These are phyloP conservation scores for Nannochloris sp. DNA, from an alignment of 139 green algal species.

Conservation along the genomic window DNA sequence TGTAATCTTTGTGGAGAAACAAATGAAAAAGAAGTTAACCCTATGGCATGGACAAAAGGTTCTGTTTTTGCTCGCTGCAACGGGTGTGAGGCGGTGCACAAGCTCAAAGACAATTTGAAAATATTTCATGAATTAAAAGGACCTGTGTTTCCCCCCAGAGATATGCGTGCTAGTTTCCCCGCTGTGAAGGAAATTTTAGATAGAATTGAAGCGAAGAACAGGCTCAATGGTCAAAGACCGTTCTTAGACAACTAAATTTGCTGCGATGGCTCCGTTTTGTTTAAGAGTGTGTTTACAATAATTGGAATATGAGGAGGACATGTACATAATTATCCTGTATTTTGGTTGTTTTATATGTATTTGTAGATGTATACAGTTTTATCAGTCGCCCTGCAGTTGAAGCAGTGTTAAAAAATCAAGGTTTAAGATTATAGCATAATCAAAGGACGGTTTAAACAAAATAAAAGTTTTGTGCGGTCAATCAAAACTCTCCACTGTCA, in stretches of 20 bases:
- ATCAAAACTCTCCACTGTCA: slow-evolving; percentile 33
- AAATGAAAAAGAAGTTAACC: slow-evolving; percentile 45
- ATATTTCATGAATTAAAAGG: slow-evolving; percentile 32
- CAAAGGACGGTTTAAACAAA: too few species aligned
- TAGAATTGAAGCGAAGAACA: not conserved
- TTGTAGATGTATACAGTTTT: too few species aligned
- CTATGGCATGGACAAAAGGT: slow-evolving; percentile 48
- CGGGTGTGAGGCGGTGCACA: slow-evolving; percentile 27
- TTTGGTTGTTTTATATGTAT: not conserved
- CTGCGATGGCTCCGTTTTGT: too few species aligned
- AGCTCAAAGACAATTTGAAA: slow-evolving; percentile 27
- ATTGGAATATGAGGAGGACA: slow-evolving; percentile 51
- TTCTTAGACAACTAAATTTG: too few species aligned
- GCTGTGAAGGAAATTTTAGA: slow-evolving; percentile 12
- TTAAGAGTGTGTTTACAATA: slow-evolving; percentile 71
- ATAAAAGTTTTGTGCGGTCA: slow-evolving; percentile 7
- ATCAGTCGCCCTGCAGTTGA: too few species aligned
- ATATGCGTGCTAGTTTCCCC: slow-evolving; percentile 19
- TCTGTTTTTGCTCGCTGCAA: slow-evolving; percentile 55
- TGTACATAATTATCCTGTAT: not conserved
- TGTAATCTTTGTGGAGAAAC: slow-evolving; percentile 49
- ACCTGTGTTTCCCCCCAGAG: slow-evolving; percentile 23
- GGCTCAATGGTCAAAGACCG: not conserved
- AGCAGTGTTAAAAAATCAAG: too few species aligned
- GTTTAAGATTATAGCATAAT: too few species aligned